phyloP scores from a whole-genome alignment of 306 rosid species.

The Echinosophora koreensis region DNA sequence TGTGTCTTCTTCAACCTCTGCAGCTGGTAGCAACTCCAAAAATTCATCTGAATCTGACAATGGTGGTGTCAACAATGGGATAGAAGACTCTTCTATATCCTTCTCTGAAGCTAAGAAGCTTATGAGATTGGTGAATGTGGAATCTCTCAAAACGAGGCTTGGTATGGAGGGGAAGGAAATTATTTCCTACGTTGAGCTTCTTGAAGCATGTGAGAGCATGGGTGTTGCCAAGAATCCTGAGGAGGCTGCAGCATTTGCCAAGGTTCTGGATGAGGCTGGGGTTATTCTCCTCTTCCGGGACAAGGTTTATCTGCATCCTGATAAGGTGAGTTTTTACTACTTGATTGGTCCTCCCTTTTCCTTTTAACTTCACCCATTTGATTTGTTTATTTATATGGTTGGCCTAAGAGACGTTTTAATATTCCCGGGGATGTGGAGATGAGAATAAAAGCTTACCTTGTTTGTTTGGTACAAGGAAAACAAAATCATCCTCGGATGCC shows the following conservation, averaged over 20 bases:
- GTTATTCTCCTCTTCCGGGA: constrained; percentile 84
- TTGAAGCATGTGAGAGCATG: constrained; percentile 76
- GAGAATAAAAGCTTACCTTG: too few relatives aligned
- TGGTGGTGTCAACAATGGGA: constrained; percentile 19
- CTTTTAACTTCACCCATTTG: neutral
- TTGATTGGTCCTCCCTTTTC: neutral
- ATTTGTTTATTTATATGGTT: neutral
- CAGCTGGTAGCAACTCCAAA: neutral
- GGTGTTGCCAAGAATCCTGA: constrained; percentile 79
- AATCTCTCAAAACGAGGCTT: constrained; percentile 74
- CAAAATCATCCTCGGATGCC: too few relatives aligned
- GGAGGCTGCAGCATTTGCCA: constrained; percentile 77
- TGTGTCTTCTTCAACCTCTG: constrained; percentile 39
- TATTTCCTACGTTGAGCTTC: constrained; percentile 69
- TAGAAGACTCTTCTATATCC: constrained; percentile 50
- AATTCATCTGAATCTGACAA: constrained; percentile 27
- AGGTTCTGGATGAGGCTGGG: constrained; percentile 90
- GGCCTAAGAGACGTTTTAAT: too few relatives aligned
- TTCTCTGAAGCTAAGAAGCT: constrained; percentile 81
- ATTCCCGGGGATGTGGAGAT: too few relatives aligned
- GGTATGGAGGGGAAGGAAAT: constrained; percentile 71
- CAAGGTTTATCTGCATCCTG: constrained; percentile 94
- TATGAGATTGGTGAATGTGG: constrained; percentile 86
- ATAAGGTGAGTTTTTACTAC: constrained; percentile 60
- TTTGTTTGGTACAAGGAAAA: too few relatives aligned